Base-by-base conservation (phyloP, 805 yeast genomes). In the Blastobotrys chiropterorum region DNA sequence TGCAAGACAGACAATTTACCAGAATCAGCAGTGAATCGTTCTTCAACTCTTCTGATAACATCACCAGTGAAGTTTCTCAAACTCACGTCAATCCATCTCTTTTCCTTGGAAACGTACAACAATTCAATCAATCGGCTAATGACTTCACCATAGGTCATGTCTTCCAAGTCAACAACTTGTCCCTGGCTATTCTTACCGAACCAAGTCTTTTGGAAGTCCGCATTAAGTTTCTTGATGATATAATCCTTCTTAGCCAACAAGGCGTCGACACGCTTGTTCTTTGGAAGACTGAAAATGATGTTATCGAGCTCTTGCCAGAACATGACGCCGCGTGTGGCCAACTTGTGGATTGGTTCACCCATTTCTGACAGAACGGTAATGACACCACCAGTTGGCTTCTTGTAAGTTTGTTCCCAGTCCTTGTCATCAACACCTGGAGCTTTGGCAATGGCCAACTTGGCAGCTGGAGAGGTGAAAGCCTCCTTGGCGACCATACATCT, bases 261-360 rank as follows among this genome's bases (percentile, higher is more conserved):
- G 48, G 94, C 90, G 44, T 85, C 92, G 50, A 87, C 74, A 17
- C 77, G 72, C 68, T 90, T 73, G 69, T 89, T 88, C 78, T 90
- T 90, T 67, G 99, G 97, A 69, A 90, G 78, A 62, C 81, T 79
- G 78, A 94, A 92, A 62, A 94, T 81, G 46, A 96, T 88, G 61
- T 88, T 92, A 72, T 94, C 99, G 74, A 94, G 77, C 74, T 94
- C 98, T 69, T 89, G 87, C 99, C 99, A 94, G 69, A 94, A 82
- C 72, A 87, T 68, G 55, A 94, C 98, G 78, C 97, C 97, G 70
- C 99, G 85, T 53, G 99, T 94, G 30, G 99, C 98, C 61, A 94
- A 80, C 77, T 94, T 94, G 74, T 94, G 99, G 67, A 94, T 94
- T 66, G 99, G 99, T 76, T 94, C 99, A 68, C 99, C 99, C 99